Evolutionary conservation across 2,329 filamentous ascomycete species (phyloP).

Genomic region (Microdochium bolleyi): DNA sequence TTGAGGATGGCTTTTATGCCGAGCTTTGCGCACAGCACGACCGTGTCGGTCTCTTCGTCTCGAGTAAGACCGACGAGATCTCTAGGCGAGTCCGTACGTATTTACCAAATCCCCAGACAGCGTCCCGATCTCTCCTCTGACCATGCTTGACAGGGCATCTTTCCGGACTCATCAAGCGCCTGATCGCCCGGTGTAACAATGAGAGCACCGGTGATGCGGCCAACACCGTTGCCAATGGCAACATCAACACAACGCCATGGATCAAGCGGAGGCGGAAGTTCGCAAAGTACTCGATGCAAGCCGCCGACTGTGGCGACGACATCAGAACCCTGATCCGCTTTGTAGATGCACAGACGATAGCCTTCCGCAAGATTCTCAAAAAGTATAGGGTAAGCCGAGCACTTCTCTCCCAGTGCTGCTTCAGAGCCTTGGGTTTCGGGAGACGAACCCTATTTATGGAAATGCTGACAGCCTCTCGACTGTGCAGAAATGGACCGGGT

Average conservation of each 20-base stretch:
- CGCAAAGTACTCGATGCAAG: conserved; percentile 43
- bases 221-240: conserved; percentile 7
- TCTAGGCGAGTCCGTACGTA: conserved; percentile 56
- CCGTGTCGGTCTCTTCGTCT: conserved; percentile 70
- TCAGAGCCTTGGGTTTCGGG: conserved; percentile 1
- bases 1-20: conserved; percentile 63
- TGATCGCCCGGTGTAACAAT: conserved; percentile 29
- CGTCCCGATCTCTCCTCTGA: neutral
- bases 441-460: neutral
- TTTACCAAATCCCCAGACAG: neutral
- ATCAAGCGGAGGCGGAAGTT: conserved; percentile 43
- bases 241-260: conserved; percentile 24
- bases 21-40: conserved; percentile 70
- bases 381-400: conserved; percentile 59
- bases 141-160: conserved; percentile 33
- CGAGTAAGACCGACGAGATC: conserved; percentile 74
- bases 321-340: conserved; percentile 65
- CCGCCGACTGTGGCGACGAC: conserved; percentile 59
- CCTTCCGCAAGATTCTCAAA: conserved; percentile 76
- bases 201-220: neutral
- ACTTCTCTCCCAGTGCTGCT: neutral
- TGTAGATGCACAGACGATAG: conserved; percentile 63
- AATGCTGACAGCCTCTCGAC: neutral
- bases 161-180: conserved; percentile 35
- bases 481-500: conserved; percentile 71